phyloP scores from a whole-genome alignment of 2,329 filamentous ascomycete genomes.

The Ophiostoma sp. region DNA sequence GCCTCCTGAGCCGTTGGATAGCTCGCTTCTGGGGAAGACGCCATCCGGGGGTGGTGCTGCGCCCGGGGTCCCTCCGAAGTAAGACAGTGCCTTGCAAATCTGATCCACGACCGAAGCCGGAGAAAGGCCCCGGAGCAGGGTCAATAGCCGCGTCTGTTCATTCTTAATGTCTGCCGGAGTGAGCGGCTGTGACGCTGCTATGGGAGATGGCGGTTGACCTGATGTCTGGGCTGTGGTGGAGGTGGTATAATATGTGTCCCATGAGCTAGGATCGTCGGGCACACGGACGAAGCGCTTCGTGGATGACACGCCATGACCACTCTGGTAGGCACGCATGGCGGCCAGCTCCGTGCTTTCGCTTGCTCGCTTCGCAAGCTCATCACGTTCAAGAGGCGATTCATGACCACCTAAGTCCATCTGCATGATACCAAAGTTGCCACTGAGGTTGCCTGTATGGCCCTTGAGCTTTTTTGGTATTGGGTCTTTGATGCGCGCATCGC shows the following conservation, averaged over 20 bases:
- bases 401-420: conserved; percentile 56
- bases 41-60: conserved; percentile 52
- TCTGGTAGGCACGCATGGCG: conserved; percentile 56
- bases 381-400: conserved; percentile 48
- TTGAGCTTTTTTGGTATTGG: conserved; percentile 64
- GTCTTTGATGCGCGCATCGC: conserved; percentile 55
- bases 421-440: conserved; percentile 64
- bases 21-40: conserved; percentile 57
- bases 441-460: conserved; percentile 55
- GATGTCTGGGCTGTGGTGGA: conserved; percentile 17
- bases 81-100: conserved; percentile 62
- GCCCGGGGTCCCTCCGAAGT: conserved; percentile 61
- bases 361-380: conserved; percentile 59
- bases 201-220: conserved; percentile 22
- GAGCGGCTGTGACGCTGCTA: conserved; percentile 29
- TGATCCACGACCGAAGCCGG: conserved; percentile 61
- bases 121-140: conserved; percentile 56
- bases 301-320: conserved; percentile 54
- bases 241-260: conserved; percentile 24
- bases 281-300: conserved; percentile 43
- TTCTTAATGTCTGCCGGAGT: conserved; percentile 54
- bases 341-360: conserved; percentile 62
- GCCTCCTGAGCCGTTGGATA: conserved; percentile 57
- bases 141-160: conserved; percentile 61
- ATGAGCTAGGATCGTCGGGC: conserved; percentile 32